Conservation (phyloP, 176 grass and related monocot genomes). For the Phyllostachys edulis region DNA sequence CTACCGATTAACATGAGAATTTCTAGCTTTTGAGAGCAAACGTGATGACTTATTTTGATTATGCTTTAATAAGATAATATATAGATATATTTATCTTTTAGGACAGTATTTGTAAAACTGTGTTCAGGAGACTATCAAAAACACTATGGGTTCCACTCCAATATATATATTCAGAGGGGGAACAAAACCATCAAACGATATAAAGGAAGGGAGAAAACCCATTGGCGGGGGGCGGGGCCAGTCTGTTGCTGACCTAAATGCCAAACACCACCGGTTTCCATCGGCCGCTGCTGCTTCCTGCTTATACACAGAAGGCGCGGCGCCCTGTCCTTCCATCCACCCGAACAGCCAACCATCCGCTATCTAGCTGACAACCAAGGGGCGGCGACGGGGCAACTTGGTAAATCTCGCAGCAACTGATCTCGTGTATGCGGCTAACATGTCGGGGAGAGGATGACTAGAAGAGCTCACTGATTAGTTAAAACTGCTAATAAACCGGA, state of each 20-base stretch:
- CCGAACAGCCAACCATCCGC: background rate
- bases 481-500: too few species aligned
- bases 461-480: background rate
- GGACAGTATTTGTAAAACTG: background rate
- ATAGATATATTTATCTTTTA: background rate
- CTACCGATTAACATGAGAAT: too few species aligned
- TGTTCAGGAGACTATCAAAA: background rate
- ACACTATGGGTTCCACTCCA: too few species aligned
- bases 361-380: background rate
- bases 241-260: background rate
- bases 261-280: too few species aligned
- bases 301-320: background rate
- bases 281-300: background rate
- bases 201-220: background rate
- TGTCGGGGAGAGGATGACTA: background rate
- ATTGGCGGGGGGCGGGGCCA: background rate
- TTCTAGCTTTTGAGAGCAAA: too few species aligned
- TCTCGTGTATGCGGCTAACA: conserved; percentile 3
- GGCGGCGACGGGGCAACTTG: too few species aligned
- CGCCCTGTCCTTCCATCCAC: background rate
- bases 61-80: too few species aligned
- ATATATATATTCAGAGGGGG: too few species aligned
- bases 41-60: too few species aligned
- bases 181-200: background rate
- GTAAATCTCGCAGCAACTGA: background rate